Percentiles rank a stretch among this genome's conserved stretches.
Evolutionary conservation across 139 green algal genomes (phyloP).

Genomic region (Deuterostichococcus epilithicus): DNA sequence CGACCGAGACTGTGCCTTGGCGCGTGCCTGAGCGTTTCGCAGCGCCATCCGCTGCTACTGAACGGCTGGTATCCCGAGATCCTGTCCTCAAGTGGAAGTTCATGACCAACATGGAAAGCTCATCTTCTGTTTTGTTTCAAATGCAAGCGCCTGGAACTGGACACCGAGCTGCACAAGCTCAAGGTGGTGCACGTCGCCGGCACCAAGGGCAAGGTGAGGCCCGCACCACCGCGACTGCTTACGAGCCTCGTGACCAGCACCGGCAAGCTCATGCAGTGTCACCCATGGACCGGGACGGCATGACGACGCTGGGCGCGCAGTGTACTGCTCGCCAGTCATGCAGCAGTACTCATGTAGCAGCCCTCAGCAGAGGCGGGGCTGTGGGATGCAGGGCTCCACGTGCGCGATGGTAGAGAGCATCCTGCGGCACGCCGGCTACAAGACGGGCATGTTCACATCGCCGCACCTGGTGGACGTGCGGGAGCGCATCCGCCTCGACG

Average conservation of each 20-base stretch:
- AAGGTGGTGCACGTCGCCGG: constrained; percentile 85
- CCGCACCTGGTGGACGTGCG: constrained; percentile 85
- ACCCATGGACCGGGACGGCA: too few species aligned
- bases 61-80: not conserved
- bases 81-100: not conserved
- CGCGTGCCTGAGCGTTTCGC: not conserved
- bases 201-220: constrained; percentile 84
- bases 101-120: not conserved
- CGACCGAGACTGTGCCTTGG: not conserved
- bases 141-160: constrained; percentile 57
- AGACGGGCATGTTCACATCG: constrained; percentile 84
- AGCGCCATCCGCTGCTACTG: not conserved
- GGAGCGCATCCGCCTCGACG: constrained; percentile 80
- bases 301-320: too few species aligned
- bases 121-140: not conserved
- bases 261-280: too few species aligned
- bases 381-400: constrained; percentile 73
- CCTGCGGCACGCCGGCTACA: constrained; percentile 69
- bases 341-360: too few species aligned
- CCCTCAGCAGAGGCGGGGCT: not conserved
- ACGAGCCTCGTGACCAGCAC: not conserved
- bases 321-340: too few species aligned
- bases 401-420: constrained; percentile 84
- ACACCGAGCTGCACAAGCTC: constrained; percentile 52
- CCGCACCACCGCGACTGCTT: not conserved